These are phyloP conservation scores for Saccharomyces hybrid DNA, from an alignment of 1,139 yeast species.

Conservation along the genomic window DNA sequence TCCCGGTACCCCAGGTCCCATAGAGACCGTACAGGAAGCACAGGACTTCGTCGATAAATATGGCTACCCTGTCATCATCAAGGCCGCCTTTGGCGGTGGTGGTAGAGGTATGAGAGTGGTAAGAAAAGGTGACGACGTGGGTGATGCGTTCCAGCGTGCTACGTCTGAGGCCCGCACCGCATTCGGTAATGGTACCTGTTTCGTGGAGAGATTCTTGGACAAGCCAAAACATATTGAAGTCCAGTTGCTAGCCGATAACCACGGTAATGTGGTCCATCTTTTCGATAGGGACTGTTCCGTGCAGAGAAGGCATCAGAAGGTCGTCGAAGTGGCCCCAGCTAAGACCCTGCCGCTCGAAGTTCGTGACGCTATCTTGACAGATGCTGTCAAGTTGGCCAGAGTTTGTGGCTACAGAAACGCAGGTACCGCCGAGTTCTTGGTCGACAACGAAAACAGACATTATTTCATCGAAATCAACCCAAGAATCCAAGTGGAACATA, in stretches of 20 bases:
- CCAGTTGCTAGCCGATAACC: constrained; percentile 85
- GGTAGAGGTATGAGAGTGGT: constrained; percentile 99
- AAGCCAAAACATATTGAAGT: constrained; percentile 97
- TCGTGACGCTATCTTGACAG: constrained; percentile 84
- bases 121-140: constrained; percentile 88
- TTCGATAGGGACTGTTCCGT: constrained; percentile 98
- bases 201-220: constrained; percentile 90
- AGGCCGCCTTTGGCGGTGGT: constrained; percentile 99
- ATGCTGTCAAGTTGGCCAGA: constrained; percentile 87
- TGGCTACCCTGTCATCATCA: constrained; percentile 94
- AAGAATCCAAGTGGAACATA: constrained; percentile 97
- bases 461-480: constrained; percentile 98
- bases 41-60: constrained; percentile 64
- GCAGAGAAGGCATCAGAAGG: constrained; percentile 98
- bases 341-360: constrained; percentile 73
- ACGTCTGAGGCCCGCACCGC: constrained; percentile 90
- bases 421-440: constrained; percentile 97
- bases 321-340: constrained; percentile 99
- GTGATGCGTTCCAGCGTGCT: constrained; percentile 89
- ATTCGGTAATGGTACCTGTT: constrained; percentile 96
- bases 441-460: constrained; percentile 89
- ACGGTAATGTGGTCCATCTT: constrained; percentile 91
- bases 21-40: constrained; percentile 74
- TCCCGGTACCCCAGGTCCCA: constrained; percentile 98
- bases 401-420: constrained; percentile 91